Conservation (phyloP, 306 rosid species). For the Oxytropis ochrocephala region DNA sequence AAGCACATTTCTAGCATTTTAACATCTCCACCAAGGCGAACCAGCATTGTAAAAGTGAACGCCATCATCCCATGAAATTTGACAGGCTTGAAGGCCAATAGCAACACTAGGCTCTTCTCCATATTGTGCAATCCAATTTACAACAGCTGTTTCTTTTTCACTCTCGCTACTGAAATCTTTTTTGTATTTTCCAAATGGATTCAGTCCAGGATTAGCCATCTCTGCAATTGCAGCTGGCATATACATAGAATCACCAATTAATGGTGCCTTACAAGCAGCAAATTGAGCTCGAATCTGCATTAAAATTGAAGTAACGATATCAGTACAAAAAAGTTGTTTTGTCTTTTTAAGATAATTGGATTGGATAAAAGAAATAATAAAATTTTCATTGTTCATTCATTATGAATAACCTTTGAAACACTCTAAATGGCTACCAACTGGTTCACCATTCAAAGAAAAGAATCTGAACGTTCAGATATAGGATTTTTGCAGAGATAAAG, state of each 20-base stretch:
- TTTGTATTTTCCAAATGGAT: conserved; percentile 72
- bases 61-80: conserved; percentile 85
- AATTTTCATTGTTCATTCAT: background rate
- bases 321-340: background rate
- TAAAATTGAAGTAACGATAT: conserved; percentile 14
- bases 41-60: conserved; percentile 61
- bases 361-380: background rate
- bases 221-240: conserved; percentile 83
- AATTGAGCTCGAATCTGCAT: conserved; percentile 93
- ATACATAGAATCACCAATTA: conserved; percentile 92
- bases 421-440: background rate
- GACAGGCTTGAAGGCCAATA: conserved; percentile 89
- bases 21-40: conserved; percentile 85
- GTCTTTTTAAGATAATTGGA: background rate
- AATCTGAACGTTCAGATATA: conserved; percentile 13
- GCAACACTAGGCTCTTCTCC: conserved; percentile 85
- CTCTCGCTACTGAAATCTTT: conserved; percentile 48
- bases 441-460: conserved; percentile 4
- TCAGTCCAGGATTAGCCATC: conserved; percentile 55
- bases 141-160: conserved; percentile 44
- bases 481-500: background rate
- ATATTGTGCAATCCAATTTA: conserved; percentile 58
- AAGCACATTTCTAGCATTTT: conserved; percentile 22
- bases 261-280: conserved; percentile 70
- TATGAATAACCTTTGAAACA: conserved; percentile 1